Evolutionary conservation across 2,329 filamentous ascomycete genomes (phyloP).

Genomic region (Mycocentrospora acerina): DNA sequence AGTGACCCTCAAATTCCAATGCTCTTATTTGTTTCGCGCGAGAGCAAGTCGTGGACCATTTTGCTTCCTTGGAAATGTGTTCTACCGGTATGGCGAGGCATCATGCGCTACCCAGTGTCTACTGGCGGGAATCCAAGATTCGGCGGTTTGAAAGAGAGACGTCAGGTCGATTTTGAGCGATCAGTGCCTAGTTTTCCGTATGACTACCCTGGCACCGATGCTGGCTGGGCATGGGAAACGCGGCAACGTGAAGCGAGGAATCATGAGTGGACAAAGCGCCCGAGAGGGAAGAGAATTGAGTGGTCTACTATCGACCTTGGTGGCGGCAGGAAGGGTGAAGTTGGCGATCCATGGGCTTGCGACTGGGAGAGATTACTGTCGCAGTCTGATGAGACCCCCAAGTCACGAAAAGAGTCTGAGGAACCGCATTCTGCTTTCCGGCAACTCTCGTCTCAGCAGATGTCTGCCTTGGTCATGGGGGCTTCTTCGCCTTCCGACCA

Average conservation of each 20-base stretch:
- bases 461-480: constrained; percentile 29
- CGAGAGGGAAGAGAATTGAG: constrained; percentile 77
- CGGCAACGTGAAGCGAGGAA: constrained; percentile 62
- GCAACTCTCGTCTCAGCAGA: constrained; percentile 23
- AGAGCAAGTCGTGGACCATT: constrained; percentile 69
- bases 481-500: neutral
- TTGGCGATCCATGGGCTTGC: constrained; percentile 79
- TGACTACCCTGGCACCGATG: constrained; percentile 77
- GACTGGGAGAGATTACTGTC: constrained; percentile 74
- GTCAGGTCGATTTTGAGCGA: constrained; percentile 80
- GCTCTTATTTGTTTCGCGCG: constrained; percentile 65
- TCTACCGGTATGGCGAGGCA: constrained; percentile 77
- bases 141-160: constrained; percentile 76
- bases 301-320: constrained; percentile 77
- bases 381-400: neutral
- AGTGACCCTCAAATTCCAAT: constrained; percentile 78
- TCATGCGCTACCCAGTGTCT: constrained; percentile 79
- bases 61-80: constrained; percentile 91
- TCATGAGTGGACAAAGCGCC: constrained; percentile 70
- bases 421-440: constrained; percentile 21
- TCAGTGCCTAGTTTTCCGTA: constrained; percentile 80
- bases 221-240: constrained; percentile 77
- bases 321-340: constrained; percentile 72
- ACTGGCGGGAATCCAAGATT: constrained; percentile 80
- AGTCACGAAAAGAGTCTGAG: constrained; percentile 6